These are phyloP conservation scores for Austroboletus niveus DNA, from an alignment of 1,284 basidiomycete genomes.

Conservation along the genomic window DNA sequence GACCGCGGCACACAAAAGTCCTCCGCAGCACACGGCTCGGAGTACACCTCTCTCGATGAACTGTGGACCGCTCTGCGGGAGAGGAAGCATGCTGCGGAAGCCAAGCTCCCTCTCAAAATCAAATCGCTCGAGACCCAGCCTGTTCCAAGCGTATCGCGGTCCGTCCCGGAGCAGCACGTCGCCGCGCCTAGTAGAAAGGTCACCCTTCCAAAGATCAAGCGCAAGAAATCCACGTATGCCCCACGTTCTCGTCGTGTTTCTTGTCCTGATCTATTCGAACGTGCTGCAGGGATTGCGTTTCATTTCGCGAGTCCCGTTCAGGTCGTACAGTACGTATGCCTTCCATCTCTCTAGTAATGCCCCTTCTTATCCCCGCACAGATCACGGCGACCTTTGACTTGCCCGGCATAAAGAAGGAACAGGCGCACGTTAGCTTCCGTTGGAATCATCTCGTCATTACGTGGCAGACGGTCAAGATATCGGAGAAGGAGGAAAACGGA, in stretches of 20 bases:
- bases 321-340: constrained; percentile 50
- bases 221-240: constrained; percentile 57
- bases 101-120: constrained; percentile 62
- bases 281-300: constrained; percentile 43
- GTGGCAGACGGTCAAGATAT: constrained; percentile 58
- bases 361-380: constrained; percentile 29
- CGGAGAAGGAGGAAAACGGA: constrained; percentile 61
- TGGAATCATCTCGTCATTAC: constrained; percentile 59
- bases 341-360: constrained; percentile 5
- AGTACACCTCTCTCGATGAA: constrained; percentile 46
- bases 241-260: constrained; percentile 1
- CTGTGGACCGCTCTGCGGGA: constrained; percentile 63
- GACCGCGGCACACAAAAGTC: constrained; percentile 32
- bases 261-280: constrained; percentile 14
- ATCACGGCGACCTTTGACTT: constrained; percentile 57
- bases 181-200: constrained; percentile 16
- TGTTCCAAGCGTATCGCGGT: constrained; percentile 23
- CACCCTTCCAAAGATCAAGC: constrained; percentile 42
- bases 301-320: constrained; percentile 64
- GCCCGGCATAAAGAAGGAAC: constrained; percentile 62
- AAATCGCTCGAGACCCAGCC: constrained; percentile 53
- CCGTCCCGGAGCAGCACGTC: constrained; percentile 25
- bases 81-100: constrained; percentile 61
- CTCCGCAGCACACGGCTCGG: constrained; percentile 40
- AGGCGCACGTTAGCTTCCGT: constrained; percentile 71